Evolutionary conservation across 1,139 yeast species (phyloP).

Genomic region (Blastobotrys raffinosifermentans): DNA sequence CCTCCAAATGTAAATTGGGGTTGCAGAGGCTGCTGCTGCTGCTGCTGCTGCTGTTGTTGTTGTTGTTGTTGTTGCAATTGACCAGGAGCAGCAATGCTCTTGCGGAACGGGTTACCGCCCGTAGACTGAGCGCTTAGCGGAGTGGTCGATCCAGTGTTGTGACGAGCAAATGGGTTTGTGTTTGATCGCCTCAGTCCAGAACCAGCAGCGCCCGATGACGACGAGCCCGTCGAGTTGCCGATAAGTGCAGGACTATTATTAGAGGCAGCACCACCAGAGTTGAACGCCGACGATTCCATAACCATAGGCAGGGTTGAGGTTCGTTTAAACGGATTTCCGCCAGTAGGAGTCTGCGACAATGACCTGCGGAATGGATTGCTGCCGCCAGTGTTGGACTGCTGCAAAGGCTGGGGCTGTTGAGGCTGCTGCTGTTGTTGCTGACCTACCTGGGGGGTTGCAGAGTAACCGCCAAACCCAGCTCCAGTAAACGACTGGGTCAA

Average conservation of each 20-base stretch:
- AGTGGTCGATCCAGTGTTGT: constrained; percentile 5
- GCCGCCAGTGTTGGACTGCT: constrained; percentile 26
- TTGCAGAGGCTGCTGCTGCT: too few relatives aligned
- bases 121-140: constrained; percentile 20
- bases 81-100: constrained; percentile 10
- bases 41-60: too few relatives aligned
- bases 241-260: constrained; percentile 14
- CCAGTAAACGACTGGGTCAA: constrained; percentile 38
- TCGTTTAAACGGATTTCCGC: constrained; percentile 27
- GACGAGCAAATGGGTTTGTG: constrained; percentile 43
- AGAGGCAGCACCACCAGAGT: constrained; percentile 8
- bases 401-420: constrained; percentile 9
- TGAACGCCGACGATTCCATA: constrained; percentile 9
- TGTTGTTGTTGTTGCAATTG: too few relatives aligned
- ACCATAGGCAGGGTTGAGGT: constrained; percentile 17
- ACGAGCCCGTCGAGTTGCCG: constrained; percentile 11
- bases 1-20: constrained; percentile 27
- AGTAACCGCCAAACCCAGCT: constrained; percentile 53
- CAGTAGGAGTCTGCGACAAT: constrained; percentile 9
- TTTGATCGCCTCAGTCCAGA: constrained; percentile 30
- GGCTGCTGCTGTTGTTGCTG: constrained; percentile 8
- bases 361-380: constrained; percentile 25
- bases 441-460: constrained; percentile 21
- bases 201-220: constrained; percentile 6
- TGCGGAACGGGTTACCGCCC: constrained; percentile 28